Evolutionary conservation across 208 protist species (phyloP).

Genomic region (Leishmania braziliensis): DNA sequence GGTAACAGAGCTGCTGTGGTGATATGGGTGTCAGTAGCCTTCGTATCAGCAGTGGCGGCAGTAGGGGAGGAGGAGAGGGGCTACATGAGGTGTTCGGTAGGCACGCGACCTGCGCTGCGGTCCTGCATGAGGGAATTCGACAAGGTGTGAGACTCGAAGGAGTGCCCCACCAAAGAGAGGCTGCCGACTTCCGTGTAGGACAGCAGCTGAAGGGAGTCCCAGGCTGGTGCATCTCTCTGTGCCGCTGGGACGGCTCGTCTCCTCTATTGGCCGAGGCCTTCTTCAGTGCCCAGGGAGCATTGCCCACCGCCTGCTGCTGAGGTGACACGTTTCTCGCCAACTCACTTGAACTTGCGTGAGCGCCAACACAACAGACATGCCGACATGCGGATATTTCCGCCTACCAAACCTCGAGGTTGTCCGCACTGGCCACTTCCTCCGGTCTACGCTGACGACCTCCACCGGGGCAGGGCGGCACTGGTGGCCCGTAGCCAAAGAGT

Average conservation of each 20-base stretch:
- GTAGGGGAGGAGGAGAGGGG: neutral
- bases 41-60: neutral
- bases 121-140: neutral
- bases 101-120: neutral
- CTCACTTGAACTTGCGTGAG: neutral
- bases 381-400: neutral
- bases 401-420: slow-evolving; percentile 23
- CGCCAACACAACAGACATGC: neutral
- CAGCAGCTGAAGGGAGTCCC: neutral
- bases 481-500: slow-evolving; percentile 3
- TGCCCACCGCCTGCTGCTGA: neutral
- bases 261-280: neutral
- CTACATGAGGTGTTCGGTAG: too few relatives aligned
- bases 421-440: neutral
- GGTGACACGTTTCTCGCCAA: neutral
- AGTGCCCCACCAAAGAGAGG: neutral
- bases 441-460: slow-evolving; percentile 3
- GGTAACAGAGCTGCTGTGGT: neutral
- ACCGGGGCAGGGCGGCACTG: slow-evolving; percentile 1
- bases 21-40: neutral
- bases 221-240: neutral
- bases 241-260: neutral
- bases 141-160: neutral
- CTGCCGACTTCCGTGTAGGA: neutral
- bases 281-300: neutral